phyloP scores from a whole-genome alignment of 2,329 filamentous ascomycete genomes.

The Teratosphaeria viscida region DNA sequence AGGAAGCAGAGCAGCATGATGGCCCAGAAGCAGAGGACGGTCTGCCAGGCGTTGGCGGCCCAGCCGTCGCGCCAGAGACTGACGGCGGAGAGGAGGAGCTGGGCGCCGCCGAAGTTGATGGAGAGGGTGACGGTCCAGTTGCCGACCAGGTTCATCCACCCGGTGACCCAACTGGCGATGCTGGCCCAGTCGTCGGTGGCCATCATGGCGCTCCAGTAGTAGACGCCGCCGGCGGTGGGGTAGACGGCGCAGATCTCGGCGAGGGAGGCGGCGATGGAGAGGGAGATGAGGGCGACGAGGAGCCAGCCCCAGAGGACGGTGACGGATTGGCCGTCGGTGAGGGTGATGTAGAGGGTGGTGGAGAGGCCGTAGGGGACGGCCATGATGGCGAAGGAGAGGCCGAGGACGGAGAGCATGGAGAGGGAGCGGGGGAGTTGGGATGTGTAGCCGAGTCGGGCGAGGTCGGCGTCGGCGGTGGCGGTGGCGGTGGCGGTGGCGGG shows the following conservation, averaged over 20 bases:
- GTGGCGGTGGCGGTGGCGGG: slow-evolving; percentile 25
- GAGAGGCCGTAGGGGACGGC: slow-evolving; percentile 58
- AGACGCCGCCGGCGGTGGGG: slow-evolving; percentile 58
- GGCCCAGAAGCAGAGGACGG: slow-evolving; percentile 61
- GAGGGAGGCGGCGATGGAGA: slow-evolving; percentile 54
- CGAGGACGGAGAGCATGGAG: slow-evolving; percentile 60
- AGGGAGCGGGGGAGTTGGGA: slow-evolving; percentile 55
- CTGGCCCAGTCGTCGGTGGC: slow-evolving; percentile 55
- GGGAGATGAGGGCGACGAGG: slow-evolving; percentile 52
- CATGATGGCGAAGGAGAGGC: slow-evolving; percentile 66
- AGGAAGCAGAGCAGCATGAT: slow-evolving; percentile 55
- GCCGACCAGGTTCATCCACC: slow-evolving; percentile 65
- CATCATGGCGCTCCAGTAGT: slow-evolving; percentile 61
- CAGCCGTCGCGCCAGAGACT: slow-evolving; percentile 61
- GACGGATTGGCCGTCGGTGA: slow-evolving; percentile 58
- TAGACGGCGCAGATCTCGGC: slow-evolving; percentile 62
- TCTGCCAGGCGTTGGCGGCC: slow-evolving; percentile 58
- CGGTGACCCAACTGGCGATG: slow-evolving; percentile 58
- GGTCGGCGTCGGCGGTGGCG: slow-evolving; percentile 45
- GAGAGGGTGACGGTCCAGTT: slow-evolving; percentile 57
- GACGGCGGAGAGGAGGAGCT: slow-evolving; percentile 58
- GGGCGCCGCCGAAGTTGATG: slow-evolving; percentile 64
- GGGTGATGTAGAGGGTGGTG: slow-evolving; percentile 58
- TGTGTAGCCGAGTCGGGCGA: slow-evolving; percentile 59
- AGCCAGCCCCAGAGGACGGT: slow-evolving; percentile 63